These are phyloP conservation scores for sunflower (Helianthus annuus) DNA, from an alignment of 129 eudicot genomes.

Conservation along the genomic window HanXRQr2.0-SUNRISE NC_035447.2:71836041-71836540, in stretches of 20 bases:
- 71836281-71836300: constrained; percentile 43
- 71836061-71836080: constrained; percentile 61
- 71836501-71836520: too few species aligned
- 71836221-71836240: constrained; percentile 42
- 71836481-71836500: too few species aligned
- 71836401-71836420: too few species aligned
- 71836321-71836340: too few species aligned
- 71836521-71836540: too few species aligned
- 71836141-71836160: constrained; percentile 85
- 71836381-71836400: too few species aligned
- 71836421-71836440: too few species aligned
- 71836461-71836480: too few species aligned
- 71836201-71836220: constrained; percentile 25
- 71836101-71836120: constrained; percentile 83
- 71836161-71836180: constrained; percentile 51
- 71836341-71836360: too few species aligned
- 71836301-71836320: too few species aligned
- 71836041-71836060: constrained; percentile 91
- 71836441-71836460: too few species aligned
- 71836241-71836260: constrained; percentile 65
- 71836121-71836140: constrained; percentile 83
- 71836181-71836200: constrained; percentile 31
- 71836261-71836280: constrained; percentile 56
- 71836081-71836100: constrained; percentile 51
- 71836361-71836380: too few species aligned